Evolutionary conservation across 352 stramenopile genomes (phyloP).

Genomic region (Pythium myriotylum): DNA sequence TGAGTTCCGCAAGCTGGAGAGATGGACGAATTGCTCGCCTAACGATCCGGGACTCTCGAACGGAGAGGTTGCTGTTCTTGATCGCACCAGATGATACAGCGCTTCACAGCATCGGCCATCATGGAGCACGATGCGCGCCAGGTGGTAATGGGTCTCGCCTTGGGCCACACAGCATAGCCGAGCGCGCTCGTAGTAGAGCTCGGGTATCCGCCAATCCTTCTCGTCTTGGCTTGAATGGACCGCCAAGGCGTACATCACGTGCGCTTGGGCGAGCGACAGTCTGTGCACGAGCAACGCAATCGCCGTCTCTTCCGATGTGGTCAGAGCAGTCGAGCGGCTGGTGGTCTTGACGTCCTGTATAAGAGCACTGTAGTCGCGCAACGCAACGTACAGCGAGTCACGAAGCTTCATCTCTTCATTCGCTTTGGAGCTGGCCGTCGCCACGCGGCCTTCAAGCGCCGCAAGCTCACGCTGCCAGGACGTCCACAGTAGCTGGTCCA

Average conservation of each 20-base stretch:
- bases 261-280: constrained; percentile 22
- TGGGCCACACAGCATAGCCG: constrained; percentile 13
- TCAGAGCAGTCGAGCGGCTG: not conserved
- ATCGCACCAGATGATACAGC: constrained; percentile 28
- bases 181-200: constrained; percentile 27
- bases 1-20: constrained; percentile 3
- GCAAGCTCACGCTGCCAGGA: constrained; percentile 69
- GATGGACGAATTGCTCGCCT: constrained; percentile 20
- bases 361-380: constrained; percentile 28
- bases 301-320: not conserved
- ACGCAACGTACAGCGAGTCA: constrained; percentile 21
- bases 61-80: not conserved
- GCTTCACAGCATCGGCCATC: constrained; percentile 20
- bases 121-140: constrained; percentile 28
- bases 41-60: constrained; percentile 18
- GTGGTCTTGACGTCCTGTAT: constrained; percentile 27
- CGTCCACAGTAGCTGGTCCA: constrained; percentile 63
- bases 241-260: constrained; percentile 29
- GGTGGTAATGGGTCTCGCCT: constrained; percentile 26
- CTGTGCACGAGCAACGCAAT: constrained; percentile 22
- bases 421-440: not conserved
- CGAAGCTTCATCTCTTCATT: constrained; percentile 19
- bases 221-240: constrained; percentile 16
- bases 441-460: constrained; percentile 26
- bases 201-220: constrained; percentile 26